Base-by-base conservation (phyloP, 2,329 filamentous ascomycete species). In the Paradendryphiella salina region DNA sequence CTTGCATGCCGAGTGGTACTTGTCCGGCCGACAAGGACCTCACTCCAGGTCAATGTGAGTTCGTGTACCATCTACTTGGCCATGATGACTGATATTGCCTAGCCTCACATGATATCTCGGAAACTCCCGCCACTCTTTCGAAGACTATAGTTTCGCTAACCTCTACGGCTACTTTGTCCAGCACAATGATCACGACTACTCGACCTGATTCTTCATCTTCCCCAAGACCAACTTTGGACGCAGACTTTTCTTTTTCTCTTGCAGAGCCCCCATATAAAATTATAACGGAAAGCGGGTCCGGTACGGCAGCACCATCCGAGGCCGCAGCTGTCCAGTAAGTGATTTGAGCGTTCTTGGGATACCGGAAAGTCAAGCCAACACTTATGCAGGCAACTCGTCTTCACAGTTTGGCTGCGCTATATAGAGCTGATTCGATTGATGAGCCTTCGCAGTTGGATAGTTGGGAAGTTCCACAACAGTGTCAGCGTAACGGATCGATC, bases 11-110 rank as follows among this genome's bases (percentile, higher is more conserved):
- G 17, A 40, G 41, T 21, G 32, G 49, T 23, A 55, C 55, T 5
- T 70, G 67, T 54, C 63, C 61, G 31, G 37, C 39, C 9, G 54
- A 52, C 7, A 59, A 63, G 40, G 60, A 63, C 13, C 45, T 39
- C 3, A 61, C 63, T 20, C 56, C 59, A 38, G 53, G 35, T 6
- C 41, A 40, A 31, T 54, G 65, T 67, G 52, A 48, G 63, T 59
- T 14, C 28, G 37, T 11, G 8, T 17, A 13, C 10, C 18, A 9
- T 38, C 11, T 42, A 32, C 5, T 45, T 26, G 46, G 18, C 37
- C 13, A 28, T 36, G 4, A 9, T 9, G 20, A 17, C 38, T 52
- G 26, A 48, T 20, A n/a, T 3, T 2, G 10, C 6, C 28, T 26
- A 52, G 49, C 44, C 31, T 40, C 42, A 29, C 10, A 18, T 28